Conservation (phyloP, 1,284 basidiomycete species). For the Athelia sp. region DNA sequence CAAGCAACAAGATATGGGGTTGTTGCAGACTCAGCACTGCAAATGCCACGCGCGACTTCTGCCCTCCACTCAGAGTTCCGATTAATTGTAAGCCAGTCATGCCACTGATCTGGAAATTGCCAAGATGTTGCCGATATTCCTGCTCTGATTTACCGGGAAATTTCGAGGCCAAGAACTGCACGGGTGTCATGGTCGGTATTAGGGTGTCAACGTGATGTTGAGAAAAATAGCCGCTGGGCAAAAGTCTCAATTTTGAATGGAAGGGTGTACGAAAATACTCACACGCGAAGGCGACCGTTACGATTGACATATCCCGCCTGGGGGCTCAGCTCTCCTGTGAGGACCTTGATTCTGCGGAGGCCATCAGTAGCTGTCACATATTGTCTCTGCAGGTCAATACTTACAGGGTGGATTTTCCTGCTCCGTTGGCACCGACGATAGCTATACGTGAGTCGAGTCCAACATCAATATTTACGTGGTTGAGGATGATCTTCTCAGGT, state of each 20-base stretch:
- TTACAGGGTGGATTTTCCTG: slow-evolving; percentile 77
- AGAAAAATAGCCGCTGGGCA: slow-evolving; percentile 81
- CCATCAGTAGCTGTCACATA: slow-evolving; percentile 5
- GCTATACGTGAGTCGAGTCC: slow-evolving; percentile 87
- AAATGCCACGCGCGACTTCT: slow-evolving; percentile 96
- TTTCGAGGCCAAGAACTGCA: slow-evolving; percentile 86
- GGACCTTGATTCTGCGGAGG: slow-evolving; percentile 75
- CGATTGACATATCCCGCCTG: slow-evolving; percentile 79
- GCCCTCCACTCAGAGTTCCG: slow-evolving; percentile 89
- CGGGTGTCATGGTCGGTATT: slow-evolving; percentile 79
- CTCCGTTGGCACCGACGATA: slow-evolving; percentile 82
- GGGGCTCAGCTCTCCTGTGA: slow-evolving; percentile 89
- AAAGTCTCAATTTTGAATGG: slow-evolving; percentile 1
- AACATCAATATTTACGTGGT: slow-evolving; percentile 85
- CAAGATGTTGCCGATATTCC: slow-evolving; percentile 92
- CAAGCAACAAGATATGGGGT: slow-evolving; percentile 86
- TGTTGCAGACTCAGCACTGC: slow-evolving; percentile 84
- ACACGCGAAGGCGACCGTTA: slow-evolving; percentile 90
- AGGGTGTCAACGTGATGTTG: slow-evolving; percentile 98
- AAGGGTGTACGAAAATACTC: slow-evolving; percentile 19
- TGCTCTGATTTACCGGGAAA: slow-evolving; percentile 97
- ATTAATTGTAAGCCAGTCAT: slow-evolving; percentile 90
- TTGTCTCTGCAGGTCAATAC: slow-evolving; percentile 18
- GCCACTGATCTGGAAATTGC: slow-evolving; percentile 98
- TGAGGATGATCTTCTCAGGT: slow-evolving; percentile 76